Evolutionary conservation across 768 basidiomycete species (phyloP).

Genomic region (Lactifluus pinguis): DNA sequence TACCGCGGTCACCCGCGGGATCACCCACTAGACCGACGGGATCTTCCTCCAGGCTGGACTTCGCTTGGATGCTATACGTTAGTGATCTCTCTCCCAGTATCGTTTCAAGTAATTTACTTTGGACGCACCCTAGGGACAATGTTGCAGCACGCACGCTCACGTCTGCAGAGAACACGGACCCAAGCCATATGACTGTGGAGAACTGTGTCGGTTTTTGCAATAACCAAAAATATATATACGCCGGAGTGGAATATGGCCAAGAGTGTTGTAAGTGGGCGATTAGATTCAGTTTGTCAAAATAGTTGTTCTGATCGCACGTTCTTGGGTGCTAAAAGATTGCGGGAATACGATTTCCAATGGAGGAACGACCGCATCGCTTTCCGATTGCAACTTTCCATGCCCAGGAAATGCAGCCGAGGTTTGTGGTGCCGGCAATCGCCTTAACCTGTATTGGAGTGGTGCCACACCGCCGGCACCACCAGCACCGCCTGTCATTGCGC

Average conservation of each 20-base stretch:
- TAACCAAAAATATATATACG: slow-evolving; percentile 44
- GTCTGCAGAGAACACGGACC: slow-evolving; percentile 36
- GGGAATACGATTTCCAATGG: slow-evolving; percentile 44
- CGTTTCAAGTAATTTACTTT: slow-evolving; percentile 17
- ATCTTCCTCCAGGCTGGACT: slow-evolving; percentile 47
- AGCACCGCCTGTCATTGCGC: slow-evolving; percentile 41
- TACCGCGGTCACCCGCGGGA: background rate
- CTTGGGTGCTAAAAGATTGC: slow-evolving; percentile 41
- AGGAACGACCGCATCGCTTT: slow-evolving; percentile 34
- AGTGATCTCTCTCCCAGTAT: slow-evolving; percentile 14
- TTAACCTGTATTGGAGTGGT: slow-evolving; percentile 62
- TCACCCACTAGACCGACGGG: slow-evolving; percentile 1
- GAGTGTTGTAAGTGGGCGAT: slow-evolving; percentile 49
- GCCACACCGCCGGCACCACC: slow-evolving; percentile 48
- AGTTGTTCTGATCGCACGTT: background rate
- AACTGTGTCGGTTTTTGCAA: slow-evolving; percentile 39
- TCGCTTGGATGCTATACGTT: slow-evolving; percentile 57
- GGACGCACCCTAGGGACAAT: slow-evolving; percentile 38
- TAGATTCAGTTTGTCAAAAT: background rate
- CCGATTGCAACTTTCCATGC: slow-evolving; percentile 57
- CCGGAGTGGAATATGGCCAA: slow-evolving; percentile 59
- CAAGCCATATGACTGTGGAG: slow-evolving; percentile 54
- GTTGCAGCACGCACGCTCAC: slow-evolving; percentile 49
- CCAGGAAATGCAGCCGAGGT: slow-evolving; percentile 46
- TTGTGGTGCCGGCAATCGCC: slow-evolving; percentile 51